These are phyloP conservation scores for Lipomyces oligophaga DNA, from an alignment of 805 yeast species.

Conservation along the genomic window DNA sequence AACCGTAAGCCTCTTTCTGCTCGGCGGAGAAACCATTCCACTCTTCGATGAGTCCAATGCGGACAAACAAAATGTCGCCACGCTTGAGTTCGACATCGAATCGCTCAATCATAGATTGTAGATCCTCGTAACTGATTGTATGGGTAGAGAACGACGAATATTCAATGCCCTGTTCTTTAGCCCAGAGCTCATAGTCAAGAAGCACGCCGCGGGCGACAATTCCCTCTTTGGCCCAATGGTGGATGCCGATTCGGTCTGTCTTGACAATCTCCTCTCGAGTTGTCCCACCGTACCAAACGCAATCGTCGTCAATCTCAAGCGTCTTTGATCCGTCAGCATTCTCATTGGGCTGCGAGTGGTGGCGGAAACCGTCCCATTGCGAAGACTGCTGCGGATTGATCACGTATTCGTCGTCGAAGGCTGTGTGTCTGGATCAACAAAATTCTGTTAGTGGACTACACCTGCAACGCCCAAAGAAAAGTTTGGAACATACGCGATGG, in stretches of 20 bases:
- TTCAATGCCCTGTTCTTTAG: slow-evolving; percentile 24
- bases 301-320: slow-evolving; percentile 23
- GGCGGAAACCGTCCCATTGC: slow-evolving; percentile 36
- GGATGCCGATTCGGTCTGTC: slow-evolving; percentile 28
- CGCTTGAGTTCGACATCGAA: slow-evolving; percentile 22
- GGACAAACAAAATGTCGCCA: slow-evolving; percentile 34
- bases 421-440: not conserved
- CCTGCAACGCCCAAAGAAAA: no score
- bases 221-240: slow-evolving; percentile 33
- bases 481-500: slow-evolving; percentile 1
- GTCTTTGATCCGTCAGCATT: slow-evolving; percentile 5
- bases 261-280: slow-evolving; percentile 21
- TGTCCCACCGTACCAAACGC: slow-evolving; percentile 28
- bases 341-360: slow-evolving; percentile 30
- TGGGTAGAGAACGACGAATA: slow-evolving; percentile 27
- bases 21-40: slow-evolving; percentile 26
- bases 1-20: slow-evolving; percentile 25
- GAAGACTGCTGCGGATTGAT: slow-evolving; percentile 33
- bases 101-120: slow-evolving; percentile 23
- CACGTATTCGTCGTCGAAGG: slow-evolving; percentile 30
- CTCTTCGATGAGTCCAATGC: slow-evolving; percentile 33
- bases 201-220: slow-evolving; percentile 34
- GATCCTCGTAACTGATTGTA: slow-evolving; percentile 25
- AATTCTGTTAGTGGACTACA: no score
- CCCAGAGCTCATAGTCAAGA: slow-evolving; percentile 33